phyloP scores from a whole-genome alignment of 139 green algal genomes.

The Chlorella ohadii region DNA sequence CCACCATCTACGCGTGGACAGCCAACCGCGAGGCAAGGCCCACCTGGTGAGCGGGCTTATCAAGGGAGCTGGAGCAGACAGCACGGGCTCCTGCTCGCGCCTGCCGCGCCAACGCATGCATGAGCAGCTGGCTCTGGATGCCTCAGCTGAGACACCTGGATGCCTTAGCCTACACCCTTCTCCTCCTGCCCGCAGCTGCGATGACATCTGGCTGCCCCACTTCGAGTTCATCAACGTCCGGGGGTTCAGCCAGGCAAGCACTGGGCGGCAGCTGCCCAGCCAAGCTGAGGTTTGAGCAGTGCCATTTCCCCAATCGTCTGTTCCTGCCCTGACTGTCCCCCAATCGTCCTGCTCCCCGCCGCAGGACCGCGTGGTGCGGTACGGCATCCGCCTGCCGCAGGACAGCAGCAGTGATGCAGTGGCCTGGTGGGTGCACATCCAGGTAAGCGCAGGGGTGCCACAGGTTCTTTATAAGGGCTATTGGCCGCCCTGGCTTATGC shows the following conservation, averaged over 20 bases:
- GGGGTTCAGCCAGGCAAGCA: slow-evolving; percentile 24
- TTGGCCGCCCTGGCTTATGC: too few species aligned
- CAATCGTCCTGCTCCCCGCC: neutral
- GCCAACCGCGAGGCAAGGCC: neutral
- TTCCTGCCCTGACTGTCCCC: neutral
- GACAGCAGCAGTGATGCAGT: neutral
- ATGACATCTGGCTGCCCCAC: slow-evolving; percentile 46
- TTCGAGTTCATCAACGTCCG: slow-evolving; percentile 61
- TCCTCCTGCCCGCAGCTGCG: slow-evolving; percentile 22
- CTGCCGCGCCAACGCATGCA: too few species aligned
- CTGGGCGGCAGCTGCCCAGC: too few species aligned
- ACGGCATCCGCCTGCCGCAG: slow-evolving; percentile 17
- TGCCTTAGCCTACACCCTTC: too few species aligned
- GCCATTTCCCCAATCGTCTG: too few species aligned
- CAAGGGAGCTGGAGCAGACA: too few species aligned
- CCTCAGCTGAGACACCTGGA: too few species aligned
- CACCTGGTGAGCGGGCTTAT: neutral
- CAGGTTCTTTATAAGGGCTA: too few species aligned
- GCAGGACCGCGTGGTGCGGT: slow-evolving; percentile 33
- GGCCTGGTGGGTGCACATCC: slow-evolving; percentile 38
- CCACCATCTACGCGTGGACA: slow-evolving; percentile 14
- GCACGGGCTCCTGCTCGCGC: too few species aligned
- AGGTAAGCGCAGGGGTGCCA: neutral
- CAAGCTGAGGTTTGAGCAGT: too few species aligned
- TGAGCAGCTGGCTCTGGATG: neutral